Evolutionary conservation across 331 rosid species (phyloP).

Genomic region (Malus hybrid): DNA sequence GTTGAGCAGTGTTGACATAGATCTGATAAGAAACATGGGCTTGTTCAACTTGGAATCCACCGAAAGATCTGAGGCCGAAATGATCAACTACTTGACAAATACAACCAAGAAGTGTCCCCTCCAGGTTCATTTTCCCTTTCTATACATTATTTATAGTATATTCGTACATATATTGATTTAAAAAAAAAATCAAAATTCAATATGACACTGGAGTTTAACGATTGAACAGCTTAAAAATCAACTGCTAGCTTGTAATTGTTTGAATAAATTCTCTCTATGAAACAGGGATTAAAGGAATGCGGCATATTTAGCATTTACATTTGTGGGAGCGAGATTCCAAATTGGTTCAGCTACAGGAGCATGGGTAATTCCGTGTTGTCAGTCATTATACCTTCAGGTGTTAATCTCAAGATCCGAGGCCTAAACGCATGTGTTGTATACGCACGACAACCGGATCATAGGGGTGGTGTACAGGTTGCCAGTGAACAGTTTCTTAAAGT

Average conservation of each 20-base stretch:
- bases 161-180: too few relatives aligned
- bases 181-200: too few relatives aligned
- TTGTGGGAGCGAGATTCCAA: background rate
- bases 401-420: background rate
- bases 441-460: background rate
- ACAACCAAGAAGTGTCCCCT: background rate
- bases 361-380: background rate
- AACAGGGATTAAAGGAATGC: background rate
- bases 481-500: background rate
- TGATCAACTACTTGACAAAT: background rate
- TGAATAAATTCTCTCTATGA: background rate
- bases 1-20: background rate
- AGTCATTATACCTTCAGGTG: background rate
- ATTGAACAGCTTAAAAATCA: too few relatives aligned
- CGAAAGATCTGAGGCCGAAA: background rate
- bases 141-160: too few relatives aligned
- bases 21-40: background rate
- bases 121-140: background rate
- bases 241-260: background rate
- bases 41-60: background rate
- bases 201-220: too few relatives aligned
- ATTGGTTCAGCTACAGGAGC: too few relatives aligned
- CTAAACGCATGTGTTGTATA: background rate
- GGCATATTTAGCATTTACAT: conserved; percentile 1
- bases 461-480: background rate